Evolutionary conservation across 768 basidiomycete species (phyloP).

Genomic region (Polyporus arcularius): DNA sequence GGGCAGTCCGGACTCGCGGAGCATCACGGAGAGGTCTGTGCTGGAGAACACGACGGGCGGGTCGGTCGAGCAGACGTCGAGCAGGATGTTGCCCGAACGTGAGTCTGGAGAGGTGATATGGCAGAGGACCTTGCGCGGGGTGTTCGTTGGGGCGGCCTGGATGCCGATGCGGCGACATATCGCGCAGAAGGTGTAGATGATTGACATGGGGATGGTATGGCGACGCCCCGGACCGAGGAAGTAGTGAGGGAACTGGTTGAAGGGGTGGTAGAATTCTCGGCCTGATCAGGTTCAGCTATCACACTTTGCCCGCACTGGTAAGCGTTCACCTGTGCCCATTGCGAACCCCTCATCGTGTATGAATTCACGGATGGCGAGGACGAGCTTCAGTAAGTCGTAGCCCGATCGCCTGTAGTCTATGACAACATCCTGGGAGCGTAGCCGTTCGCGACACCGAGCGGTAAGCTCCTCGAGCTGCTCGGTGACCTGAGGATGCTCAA

Average conservation of each 20-base stretch:
- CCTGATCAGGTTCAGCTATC: not conserved
- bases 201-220: constrained; percentile 57
- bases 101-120: constrained; percentile 44
- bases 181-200: constrained; percentile 59
- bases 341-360: constrained; percentile 52
- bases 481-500: constrained; percentile 35
- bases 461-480: constrained; percentile 41
- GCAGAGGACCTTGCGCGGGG: constrained; percentile 56
- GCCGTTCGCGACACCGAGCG: constrained; percentile 39
- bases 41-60: constrained; percentile 18
- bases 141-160: constrained; percentile 52
- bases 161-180: constrained; percentile 54
- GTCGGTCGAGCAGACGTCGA: constrained; percentile 42
- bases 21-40: constrained; percentile 12
- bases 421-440: constrained; percentile 32
- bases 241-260: constrained; percentile 59
- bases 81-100: constrained; percentile 38
- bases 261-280: constrained; percentile 42
- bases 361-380: constrained; percentile 49
- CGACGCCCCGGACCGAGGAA: constrained; percentile 44
- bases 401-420: constrained; percentile 33
- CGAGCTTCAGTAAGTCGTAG: constrained; percentile 38
- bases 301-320: not conserved
- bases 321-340: constrained; percentile 37
- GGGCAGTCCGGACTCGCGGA: constrained; percentile 16